Percentiles rank a stretch among this genome's conserved stretches.
Evolutionary conservation across 805 yeast species (phyloP).

Genomic region (Barnettozyma californica): DNA sequence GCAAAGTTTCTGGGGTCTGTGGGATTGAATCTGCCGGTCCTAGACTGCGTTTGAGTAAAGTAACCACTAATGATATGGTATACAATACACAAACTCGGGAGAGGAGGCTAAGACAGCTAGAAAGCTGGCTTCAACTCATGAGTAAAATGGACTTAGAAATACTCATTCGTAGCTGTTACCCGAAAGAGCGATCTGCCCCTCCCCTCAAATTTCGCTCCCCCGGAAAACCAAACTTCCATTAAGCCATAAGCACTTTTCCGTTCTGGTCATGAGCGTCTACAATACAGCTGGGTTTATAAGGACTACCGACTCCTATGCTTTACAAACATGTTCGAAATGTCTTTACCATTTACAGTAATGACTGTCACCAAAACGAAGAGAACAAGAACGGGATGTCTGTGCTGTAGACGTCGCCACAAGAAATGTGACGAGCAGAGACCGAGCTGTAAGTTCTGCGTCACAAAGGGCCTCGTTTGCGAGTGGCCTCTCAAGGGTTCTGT

Average conservation of each 20-base stretch:
- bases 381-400: constrained; percentile 49
- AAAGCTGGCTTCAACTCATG: too few relatives aligned
- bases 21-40: neutral
- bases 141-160: too few relatives aligned
- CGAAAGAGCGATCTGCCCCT: neutral
- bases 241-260: neutral
- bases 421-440: constrained; percentile 53
- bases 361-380: constrained; percentile 20
- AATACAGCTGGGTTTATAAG: neutral
- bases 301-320: neutral
- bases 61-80: too few relatives aligned
- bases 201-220: constrained; percentile 1
- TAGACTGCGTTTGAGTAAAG: neutral
- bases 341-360: neutral
- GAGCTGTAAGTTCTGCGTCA: constrained; percentile 37
- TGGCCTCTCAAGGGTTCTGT: constrained; percentile 18
- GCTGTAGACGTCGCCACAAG: constrained; percentile 58
- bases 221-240: neutral
- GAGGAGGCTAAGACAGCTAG: neutral
- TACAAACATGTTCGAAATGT: too few relatives aligned
- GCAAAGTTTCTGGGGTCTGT: neutral
- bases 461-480: constrained; percentile 28
- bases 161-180: neutral
- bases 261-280: neutral
- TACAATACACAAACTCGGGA: neutral